A percentile compares a stretch with the other conserved stretches of the same genome.
Evolutionary conservation across 768 basidiomycete species (phyloP).

Genomic region (Boletus reticulatus): DNA sequence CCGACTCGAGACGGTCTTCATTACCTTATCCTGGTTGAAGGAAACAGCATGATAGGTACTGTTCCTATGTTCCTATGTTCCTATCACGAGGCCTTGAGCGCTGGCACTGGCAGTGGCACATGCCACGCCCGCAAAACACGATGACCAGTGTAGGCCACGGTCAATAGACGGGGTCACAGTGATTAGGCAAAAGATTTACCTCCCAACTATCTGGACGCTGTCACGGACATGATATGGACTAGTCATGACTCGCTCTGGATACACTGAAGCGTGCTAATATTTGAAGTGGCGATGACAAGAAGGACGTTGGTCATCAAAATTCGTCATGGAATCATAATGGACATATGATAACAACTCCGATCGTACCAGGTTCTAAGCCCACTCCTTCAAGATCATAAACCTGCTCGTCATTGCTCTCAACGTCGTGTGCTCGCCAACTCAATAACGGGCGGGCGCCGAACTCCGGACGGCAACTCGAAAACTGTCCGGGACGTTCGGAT

Average conservation of each 20-base stretch:
- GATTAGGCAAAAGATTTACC: background rate
- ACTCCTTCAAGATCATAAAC: background rate
- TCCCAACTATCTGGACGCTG: too few species aligned
- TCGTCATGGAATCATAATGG: too few species aligned
- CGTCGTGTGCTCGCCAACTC: background rate
- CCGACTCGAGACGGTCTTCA: background rate
- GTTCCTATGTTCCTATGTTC: too few species aligned
- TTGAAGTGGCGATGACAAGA: background rate
- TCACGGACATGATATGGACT: background rate
- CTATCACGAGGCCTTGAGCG: background rate
- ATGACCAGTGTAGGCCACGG: background rate
- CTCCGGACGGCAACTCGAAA: background rate
- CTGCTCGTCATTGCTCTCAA: background rate
- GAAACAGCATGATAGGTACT: background rate
- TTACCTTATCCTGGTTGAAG: too few species aligned
- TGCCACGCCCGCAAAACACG: background rate
- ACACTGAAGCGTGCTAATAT: too few species aligned
- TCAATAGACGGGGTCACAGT: background rate
- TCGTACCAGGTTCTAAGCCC: background rate
- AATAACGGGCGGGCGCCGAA: background rate
- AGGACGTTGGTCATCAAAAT: background rate
- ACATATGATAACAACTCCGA: background rate
- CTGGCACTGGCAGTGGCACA: too few species aligned
- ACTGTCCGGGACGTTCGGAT: background rate
- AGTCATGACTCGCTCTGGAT: background rate